Conservation (phyloP, 768 basidiomycete species). For the Pleurotus sapidus region DNA sequence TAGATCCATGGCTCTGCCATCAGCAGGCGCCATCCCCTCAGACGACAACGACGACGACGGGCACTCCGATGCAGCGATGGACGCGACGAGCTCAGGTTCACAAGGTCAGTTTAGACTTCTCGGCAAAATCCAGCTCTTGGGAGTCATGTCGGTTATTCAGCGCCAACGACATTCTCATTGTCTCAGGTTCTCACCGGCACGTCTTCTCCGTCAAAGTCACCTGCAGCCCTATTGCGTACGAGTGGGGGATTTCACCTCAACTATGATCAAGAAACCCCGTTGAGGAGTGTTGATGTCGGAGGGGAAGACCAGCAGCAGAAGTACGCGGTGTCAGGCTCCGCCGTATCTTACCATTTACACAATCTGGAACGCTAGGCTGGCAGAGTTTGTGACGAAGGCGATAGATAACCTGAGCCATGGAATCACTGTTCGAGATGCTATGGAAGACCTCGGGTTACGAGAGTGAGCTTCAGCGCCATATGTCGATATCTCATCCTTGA, state of each 20-base stretch:
- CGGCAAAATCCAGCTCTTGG: background rate
- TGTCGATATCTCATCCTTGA: background rate
- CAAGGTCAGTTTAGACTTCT: background rate
- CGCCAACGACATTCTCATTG: background rate
- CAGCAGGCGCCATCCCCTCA: background rate
- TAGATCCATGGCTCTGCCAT: background rate
- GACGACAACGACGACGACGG: background rate
- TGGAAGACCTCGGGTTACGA: slow-evolving; percentile 48
- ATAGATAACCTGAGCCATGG: slow-evolving; percentile 58
- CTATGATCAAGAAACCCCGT: slow-evolving; percentile 47
- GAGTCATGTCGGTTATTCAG: background rate
- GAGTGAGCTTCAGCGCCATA: slow-evolving; percentile 30
- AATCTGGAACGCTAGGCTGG: slow-evolving; percentile 38
- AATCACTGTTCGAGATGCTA: slow-evolving; percentile 48
- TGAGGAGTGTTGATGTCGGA: slow-evolving; percentile 52
- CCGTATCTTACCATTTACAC: background rate
- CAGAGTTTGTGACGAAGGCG: slow-evolving; percentile 57
- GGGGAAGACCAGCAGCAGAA: slow-evolving; percentile 54
- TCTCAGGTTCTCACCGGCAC: background rate
- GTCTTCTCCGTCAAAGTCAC: slow-evolving; percentile 1
- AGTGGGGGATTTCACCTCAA: slow-evolving; percentile 39
- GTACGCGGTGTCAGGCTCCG: slow-evolving; percentile 22
- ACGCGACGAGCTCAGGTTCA: background rate
- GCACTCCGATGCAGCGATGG: background rate
- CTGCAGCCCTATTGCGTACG: background rate